Evolutionary conservation across 148 eudicot genomes (phyloP), one percentile per base, ranked within the genome.

Genomic region (Amaranthus palmeri): DNA sequence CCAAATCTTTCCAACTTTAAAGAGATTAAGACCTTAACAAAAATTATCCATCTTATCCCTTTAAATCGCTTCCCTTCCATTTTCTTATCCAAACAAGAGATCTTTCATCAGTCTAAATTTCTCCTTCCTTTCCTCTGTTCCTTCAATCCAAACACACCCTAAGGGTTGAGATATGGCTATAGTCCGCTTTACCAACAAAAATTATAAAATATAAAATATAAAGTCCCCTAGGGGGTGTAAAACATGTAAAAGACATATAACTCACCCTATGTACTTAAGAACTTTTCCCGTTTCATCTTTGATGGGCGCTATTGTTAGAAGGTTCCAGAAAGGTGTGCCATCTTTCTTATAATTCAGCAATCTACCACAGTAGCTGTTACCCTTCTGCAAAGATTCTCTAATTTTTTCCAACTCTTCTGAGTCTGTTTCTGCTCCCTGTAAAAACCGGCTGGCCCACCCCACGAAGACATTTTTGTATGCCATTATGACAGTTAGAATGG

Each of bases 291-390:
- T 67, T 73, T 95, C 98, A 72, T 95, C 96, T 80, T 95, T 95
- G 76, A 95, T 95, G 36, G 98, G 97, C 46, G 98, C 80, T 81
- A 95, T 82, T 0, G 98, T 95, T 56, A 95, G 86, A 41, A 95
- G 91, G 77, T 95, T 95, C 98, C 98, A 95, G 74, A 95, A 95
- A 11, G 97, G 88, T 40, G 96, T 84, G 43, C 97, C 93, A 70
- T 95, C 98, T 72, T 95, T 95, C 88, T 95, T 95, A 85, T 91
- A 95, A 70, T 95, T 95, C 69, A 95, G 82, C 80, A 95, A 67
- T 76, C 98, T 88, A 67, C 97, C 98, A 79, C 98, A 95, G 45
- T 91, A 95, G 53, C 71, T 91, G 18, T 49, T 75, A n/a, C 98
- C 98, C 43, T 66, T 71, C 72, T 67, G 80, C 78, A 95, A 78